A percentile compares a stretch with the other conserved stretches of the same genome.
phyloP scores from a whole-genome alignment of 2,329 filamentous ascomycete species.

The Chlorencoelia australis region DNA sequence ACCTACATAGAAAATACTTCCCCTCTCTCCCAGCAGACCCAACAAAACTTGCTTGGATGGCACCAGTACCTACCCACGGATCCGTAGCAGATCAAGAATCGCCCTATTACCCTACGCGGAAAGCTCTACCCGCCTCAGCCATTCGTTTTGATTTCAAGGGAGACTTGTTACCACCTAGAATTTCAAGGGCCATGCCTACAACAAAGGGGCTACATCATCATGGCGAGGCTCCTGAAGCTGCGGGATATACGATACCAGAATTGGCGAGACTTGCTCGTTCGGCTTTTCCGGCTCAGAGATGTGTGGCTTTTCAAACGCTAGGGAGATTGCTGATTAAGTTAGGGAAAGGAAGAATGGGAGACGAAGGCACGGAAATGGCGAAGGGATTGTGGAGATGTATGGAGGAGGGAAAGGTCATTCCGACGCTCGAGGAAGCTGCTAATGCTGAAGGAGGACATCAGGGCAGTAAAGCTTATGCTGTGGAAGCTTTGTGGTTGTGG shows the following conservation, averaged over 20 bases:
- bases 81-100: slow-evolving; percentile 58
- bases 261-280: slow-evolving; percentile 72
- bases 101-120: slow-evolving; percentile 71
- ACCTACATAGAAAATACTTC: slow-evolving; percentile 89
- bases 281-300: slow-evolving; percentile 75
- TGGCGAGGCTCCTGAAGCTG: slow-evolving; percentile 81
- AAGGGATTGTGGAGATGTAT: slow-evolving; percentile 76
- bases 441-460: slow-evolving; percentile 57
- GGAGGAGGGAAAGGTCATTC: slow-evolving; percentile 66
- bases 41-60: slow-evolving; percentile 83
- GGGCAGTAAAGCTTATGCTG: slow-evolving; percentile 74
- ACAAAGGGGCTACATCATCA: slow-evolving; percentile 86
- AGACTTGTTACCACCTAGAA: slow-evolving; percentile 65
- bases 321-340: slow-evolving; percentile 77
- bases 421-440: slow-evolving; percentile 69
- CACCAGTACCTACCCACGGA: slow-evolving; percentile 54
- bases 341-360: slow-evolving; percentile 61
- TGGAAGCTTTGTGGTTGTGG: slow-evolving; percentile 77
- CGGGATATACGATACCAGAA: slow-evolving; percentile 87
- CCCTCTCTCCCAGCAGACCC: slow-evolving; percentile 78
- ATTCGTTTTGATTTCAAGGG: slow-evolving; percentile 87
- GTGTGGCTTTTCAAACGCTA: slow-evolving; percentile 83
- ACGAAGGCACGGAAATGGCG: slow-evolving; percentile 55
- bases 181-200: slow-evolving; percentile 63
- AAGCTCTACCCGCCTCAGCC: slow-evolving; percentile 60